These are phyloP conservation scores for Mycena floridula DNA, from an alignment of 768 basidiomycete genomes.

Conservation along the genomic window DNA sequence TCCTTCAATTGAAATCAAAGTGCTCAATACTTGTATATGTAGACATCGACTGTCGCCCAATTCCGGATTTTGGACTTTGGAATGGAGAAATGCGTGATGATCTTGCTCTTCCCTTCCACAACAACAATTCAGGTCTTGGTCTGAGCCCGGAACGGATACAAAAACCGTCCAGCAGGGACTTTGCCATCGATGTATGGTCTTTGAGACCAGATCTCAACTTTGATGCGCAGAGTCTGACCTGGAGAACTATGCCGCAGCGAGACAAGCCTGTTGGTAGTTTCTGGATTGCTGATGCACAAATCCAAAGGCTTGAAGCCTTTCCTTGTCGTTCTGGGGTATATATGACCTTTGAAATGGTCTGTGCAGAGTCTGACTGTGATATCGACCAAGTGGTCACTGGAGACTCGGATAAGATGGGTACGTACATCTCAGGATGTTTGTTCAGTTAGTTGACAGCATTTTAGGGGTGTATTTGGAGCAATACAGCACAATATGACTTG, in stretches of 20 bases:
- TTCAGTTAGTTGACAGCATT: not conserved
- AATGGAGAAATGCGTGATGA: slow-evolving; percentile 22
- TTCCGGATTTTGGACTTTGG: slow-evolving; percentile 24
- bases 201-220: not conserved
- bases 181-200: not conserved
- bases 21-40: too few relatives aligned
- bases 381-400: not conserved
- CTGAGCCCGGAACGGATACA: not conserved
- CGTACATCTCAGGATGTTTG: not conserved
- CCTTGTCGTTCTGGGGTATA: not conserved
- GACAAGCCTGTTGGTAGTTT: not conserved
- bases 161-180: not conserved
- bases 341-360: not conserved
- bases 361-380: not conserved
- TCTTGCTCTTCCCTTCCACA: slow-evolving; percentile 15
- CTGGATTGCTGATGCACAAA: not conserved
- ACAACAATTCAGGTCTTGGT: slow-evolving; percentile 3
- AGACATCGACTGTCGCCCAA: slow-evolving; percentile 22
- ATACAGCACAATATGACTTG: not conserved
- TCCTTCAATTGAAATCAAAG: not conserved
- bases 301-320: not conserved
- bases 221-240: not conserved
- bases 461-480: not conserved
- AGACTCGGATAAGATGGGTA: not conserved
- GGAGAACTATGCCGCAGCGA: not conserved